A percentile compares a stretch with the other conserved stretches of the same genome.
phyloP scores from a whole-genome alignment of 2,329 filamentous ascomycete species.

The Chrysoporthe austroafricana region DNA sequence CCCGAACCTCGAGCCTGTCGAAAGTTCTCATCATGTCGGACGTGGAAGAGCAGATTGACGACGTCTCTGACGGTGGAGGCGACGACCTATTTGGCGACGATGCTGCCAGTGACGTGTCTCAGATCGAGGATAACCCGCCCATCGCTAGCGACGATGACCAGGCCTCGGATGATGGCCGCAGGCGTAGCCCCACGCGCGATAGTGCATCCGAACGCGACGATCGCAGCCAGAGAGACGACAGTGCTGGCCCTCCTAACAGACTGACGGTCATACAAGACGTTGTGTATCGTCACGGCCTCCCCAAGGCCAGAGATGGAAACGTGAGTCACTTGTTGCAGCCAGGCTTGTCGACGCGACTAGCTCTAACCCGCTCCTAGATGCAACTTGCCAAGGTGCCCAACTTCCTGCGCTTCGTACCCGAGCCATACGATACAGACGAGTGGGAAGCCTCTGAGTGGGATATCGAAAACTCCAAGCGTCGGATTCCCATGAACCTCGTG shows the following conservation, averaged over 20 bases:
- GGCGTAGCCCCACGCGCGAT: conserved; percentile 7
- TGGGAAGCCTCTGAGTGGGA: conserved; percentile 66
- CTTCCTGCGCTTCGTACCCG: conserved; percentile 72
- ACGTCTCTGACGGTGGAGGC: conserved; percentile 56
- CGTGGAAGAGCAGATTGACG: conserved; percentile 54
- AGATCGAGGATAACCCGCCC: conserved; percentile 28
- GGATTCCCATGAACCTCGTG: conserved; percentile 66
- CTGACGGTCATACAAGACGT: conserved; percentile 49
- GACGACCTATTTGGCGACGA: conserved; percentile 68
- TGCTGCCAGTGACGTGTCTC: conserved; percentile 62
- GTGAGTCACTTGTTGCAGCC: conserved; percentile 48
- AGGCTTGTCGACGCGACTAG: conserved; percentile 6
- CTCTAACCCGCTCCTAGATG: conserved; percentile 50
- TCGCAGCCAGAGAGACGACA: conserved; percentile 42
- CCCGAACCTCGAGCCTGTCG: neutral
- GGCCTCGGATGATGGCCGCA: conserved; percentile 46
- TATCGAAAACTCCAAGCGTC: conserved; percentile 55
- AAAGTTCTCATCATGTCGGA: conserved; percentile 53
- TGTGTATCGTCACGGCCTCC: conserved; percentile 70
- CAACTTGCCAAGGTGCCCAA: conserved; percentile 72
- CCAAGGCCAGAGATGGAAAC: conserved; percentile 71
- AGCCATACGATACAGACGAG: conserved; percentile 66
- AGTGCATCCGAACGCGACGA: conserved; percentile 18
- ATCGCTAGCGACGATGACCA: conserved; percentile 60
- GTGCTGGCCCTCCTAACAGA: neutral